A percentile compares a stretch with the other conserved stretches of the same genome.
phyloP scores from a whole-genome alignment of 805 yeast species.

The Saccharomycopsis olivae region DNA sequence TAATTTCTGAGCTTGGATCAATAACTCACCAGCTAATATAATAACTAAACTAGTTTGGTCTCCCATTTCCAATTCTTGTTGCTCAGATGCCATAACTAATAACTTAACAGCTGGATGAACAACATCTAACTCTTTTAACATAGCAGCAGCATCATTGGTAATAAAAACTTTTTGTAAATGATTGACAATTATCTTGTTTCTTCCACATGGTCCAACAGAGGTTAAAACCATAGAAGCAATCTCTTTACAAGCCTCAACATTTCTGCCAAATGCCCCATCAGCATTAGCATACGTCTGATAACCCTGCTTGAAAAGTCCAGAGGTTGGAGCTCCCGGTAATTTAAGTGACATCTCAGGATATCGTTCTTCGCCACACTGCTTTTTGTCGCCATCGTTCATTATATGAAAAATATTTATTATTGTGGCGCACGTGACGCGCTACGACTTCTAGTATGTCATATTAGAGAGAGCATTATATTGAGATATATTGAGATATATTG shows the following conservation, averaged over 20 bases:
- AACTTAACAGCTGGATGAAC: constrained; percentile 97
- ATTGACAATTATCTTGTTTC: constrained; percentile 92
- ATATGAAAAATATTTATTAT: too few species aligned
- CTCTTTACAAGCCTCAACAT: constrained; percentile 90
- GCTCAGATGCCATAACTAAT: constrained; percentile 91
- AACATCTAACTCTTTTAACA: constrained; percentile 84
- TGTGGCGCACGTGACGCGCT: too few species aligned
- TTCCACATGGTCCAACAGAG: constrained; percentile 95
- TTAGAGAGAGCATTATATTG: too few species aligned
- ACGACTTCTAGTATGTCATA: too few species aligned
- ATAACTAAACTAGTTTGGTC: constrained; percentile 90
- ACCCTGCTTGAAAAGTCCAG: constrained; percentile 93
- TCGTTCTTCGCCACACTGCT: not conserved
- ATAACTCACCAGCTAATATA: constrained; percentile 84
- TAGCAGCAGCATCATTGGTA: constrained; percentile 97
- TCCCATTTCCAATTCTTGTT: constrained; percentile 96
- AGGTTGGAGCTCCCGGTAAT: constrained; percentile 85
- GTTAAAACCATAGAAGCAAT: constrained; percentile 85
- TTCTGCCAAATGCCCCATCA: constrained; percentile 90
- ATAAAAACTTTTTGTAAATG: constrained; percentile 75
- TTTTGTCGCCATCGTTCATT: not conserved
- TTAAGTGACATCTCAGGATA: constrained; percentile 81
- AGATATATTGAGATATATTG: too few species aligned
- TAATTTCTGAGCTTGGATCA: constrained; percentile 78
- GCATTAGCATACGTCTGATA: constrained; percentile 77